These are phyloP conservation scores for Auricularia heimuer DNA, from an alignment of 768 basidiomycete species.

Conservation along the genomic window DNA sequence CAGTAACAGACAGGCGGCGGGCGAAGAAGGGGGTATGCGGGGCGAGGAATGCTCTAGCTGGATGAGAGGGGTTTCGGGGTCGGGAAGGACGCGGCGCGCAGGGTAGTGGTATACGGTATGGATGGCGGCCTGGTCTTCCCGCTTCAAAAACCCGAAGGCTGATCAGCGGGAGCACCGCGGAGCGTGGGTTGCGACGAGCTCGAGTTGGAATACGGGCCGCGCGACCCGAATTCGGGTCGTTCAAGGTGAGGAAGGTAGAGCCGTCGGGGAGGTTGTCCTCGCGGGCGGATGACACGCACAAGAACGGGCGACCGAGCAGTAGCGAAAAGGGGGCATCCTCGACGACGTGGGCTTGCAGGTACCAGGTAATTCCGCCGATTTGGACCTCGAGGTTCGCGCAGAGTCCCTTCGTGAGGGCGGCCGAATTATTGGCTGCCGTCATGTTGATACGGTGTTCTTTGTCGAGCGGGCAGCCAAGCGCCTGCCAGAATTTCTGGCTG, in stretches of 20 bases:
- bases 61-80: too few relatives aligned
- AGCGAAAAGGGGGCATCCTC: constrained; percentile 8
- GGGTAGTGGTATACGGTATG: not conserved
- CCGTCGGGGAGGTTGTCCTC: not conserved
- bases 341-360: constrained; percentile 9
- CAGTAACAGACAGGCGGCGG: too few relatives aligned
- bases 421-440: not conserved
- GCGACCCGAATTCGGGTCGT: not conserved
- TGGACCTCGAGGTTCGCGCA: not conserved
- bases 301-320: constrained; percentile 10
- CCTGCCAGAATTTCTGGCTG: not conserved
- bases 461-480: not conserved
- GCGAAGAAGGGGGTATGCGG: too few relatives aligned
- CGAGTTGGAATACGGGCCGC: not conserved
- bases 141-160: not conserved
- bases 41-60: too few relatives aligned
- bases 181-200: not conserved
- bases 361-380: not conserved
- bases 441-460: not conserved
- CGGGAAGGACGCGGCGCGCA: not conserved
- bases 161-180: not conserved
- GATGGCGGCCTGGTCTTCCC: not conserved
- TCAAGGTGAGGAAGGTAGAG: not conserved
- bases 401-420: not conserved
- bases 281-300: not conserved